Conservation (phyloP, 192 early-diverging fungal genomes). For the Backusella liffmaniae region DNA sequence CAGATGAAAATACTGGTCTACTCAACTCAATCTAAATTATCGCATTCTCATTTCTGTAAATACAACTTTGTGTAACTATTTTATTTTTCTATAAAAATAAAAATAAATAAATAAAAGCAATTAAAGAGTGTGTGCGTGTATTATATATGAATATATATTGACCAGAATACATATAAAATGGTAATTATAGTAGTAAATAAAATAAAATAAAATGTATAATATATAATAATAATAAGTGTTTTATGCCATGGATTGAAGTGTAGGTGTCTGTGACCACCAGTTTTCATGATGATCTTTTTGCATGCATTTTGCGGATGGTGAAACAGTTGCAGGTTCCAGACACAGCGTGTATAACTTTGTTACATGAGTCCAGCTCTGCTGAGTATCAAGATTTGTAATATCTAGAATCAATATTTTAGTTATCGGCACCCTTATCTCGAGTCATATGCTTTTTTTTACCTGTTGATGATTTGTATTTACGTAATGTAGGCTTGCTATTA, state of each 20-base stretch:
- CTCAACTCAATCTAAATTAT: background rate
- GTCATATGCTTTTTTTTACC: background rate
- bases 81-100: constrained; percentile 2
- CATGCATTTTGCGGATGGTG: background rate
- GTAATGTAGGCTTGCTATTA: background rate
- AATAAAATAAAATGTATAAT: background rate
- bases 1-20: constrained; percentile 13
- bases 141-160: background rate
- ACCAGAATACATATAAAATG: background rate
- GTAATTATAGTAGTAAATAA: background rate
- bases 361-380: constrained; percentile 3
- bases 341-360: background rate
- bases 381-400: background rate
- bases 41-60: background rate
- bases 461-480: background rate
- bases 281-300: background rate
- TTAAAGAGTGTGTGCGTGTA: background rate
- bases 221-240: background rate
- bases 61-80: background rate
- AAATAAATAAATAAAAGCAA: background rate
- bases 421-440: background rate
- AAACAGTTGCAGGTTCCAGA: background rate
- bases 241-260: background rate
- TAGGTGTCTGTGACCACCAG: background rate
- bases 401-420: background rate